Base-by-base conservation (phyloP, 805 yeast genomes). In the Ogataea trehaloabstinens region DNA sequence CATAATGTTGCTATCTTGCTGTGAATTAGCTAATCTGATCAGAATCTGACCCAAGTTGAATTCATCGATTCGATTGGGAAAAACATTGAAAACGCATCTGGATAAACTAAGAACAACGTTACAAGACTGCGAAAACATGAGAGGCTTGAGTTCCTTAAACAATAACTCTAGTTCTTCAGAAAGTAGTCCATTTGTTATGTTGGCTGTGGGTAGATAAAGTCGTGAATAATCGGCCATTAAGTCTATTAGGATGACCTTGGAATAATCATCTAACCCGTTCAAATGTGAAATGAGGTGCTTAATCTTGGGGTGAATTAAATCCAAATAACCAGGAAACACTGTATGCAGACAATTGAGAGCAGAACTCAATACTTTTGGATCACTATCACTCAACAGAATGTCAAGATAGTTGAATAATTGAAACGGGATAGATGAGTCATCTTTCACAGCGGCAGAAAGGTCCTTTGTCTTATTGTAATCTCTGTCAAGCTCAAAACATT, bases 261-360 rank as follows among this genome's bases (percentile, higher is more conserved):
- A 64, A 84, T 89, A 86, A 37, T 81, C 82, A 42, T 89, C 95
- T 38, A 91, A 67, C 2, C 72, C 67, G 0, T 53, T 47, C 19
- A 78, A 45, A 22, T 70, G 60, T 1, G 64, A 53, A 42, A 63
- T 42, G 6, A 64, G 40, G 46, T 63, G 70, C 21, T 85, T 72
- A 55, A 73, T 85, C 49, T 80, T 78, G 2, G 82, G 77, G 56
- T 93, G 98, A 2, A 91, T 60, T 24, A 85, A 59, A 2, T 76
- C 84, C 59, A 84, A 72, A 30, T 73, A 69, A 22, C 76, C 74
- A 0, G 80, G 76, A 37, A 76, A 75, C 16, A 82, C 63, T 32
- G 71, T 68, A 38, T 68, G 67, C 45, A 74, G 75, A 0, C 85
- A 67, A 16, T 76, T 66, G 12, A 93, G 55, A 0, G 95, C 81